Percentiles rank a stretch among this genome's conserved stretches.
Evolutionary conservation across 2,329 filamentous ascomycete genomes (phyloP).

Genomic region (Cladophialophora exuberans): DNA sequence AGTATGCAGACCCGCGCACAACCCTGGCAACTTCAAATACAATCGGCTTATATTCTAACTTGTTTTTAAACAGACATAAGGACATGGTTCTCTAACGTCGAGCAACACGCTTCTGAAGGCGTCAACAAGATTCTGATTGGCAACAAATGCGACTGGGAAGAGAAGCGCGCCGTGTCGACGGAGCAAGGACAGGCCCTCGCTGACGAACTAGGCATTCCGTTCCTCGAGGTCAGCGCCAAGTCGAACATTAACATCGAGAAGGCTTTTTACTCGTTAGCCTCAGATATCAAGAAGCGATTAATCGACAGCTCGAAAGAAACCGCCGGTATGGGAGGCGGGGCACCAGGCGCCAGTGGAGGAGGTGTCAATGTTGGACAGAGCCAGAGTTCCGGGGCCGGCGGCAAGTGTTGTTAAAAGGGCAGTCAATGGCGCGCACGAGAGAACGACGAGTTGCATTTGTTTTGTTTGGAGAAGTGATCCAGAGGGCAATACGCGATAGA

Average conservation of each 20-base stretch:
- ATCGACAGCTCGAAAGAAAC: constrained; percentile 79
- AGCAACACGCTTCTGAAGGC: constrained; percentile 96
- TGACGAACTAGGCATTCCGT: constrained; percentile 94
- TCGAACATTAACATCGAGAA: constrained; percentile 99
- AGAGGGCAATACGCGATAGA: no score
- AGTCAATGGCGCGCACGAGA: neutral
- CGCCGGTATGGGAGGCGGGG: constrained; percentile 5
- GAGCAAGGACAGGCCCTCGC: constrained; percentile 92
- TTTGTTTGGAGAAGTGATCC: no score
- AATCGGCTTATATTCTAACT: constrained; percentile 21
- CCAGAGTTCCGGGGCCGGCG: constrained; percentile 55
- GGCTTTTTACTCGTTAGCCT: constrained; percentile 92
- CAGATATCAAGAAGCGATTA: constrained; percentile 97
- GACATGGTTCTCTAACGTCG: constrained; percentile 99
- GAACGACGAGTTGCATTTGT: neutral
- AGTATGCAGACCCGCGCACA: constrained; percentile 58
- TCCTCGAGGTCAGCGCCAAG: constrained; percentile 98
- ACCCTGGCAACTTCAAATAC: neutral
- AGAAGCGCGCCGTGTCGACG: constrained; percentile 92
- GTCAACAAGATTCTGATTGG: constrained; percentile 99
- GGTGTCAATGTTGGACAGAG: constrained; percentile 72
- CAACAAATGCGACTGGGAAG: constrained; percentile 99
- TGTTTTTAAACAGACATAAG: constrained; percentile 73
- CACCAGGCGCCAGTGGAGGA: constrained; percentile 34
- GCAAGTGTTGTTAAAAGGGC: constrained; percentile 73